Conservation (phyloP, 805 yeast genomes). For the Teunomyces gatunensis region DNA sequence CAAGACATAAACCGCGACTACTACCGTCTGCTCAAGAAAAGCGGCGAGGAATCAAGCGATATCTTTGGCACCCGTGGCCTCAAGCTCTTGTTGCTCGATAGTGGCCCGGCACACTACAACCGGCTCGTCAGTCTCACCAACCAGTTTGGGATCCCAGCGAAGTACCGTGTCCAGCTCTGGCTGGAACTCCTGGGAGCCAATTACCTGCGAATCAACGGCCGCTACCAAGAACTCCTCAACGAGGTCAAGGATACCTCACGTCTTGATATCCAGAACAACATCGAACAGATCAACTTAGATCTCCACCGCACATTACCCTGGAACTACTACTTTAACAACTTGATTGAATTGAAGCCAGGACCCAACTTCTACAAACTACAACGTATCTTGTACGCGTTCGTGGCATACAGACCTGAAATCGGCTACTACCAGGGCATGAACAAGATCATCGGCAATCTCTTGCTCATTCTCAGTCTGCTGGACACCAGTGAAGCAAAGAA, state of each 20-base stretch:
- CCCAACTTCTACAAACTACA: constrained; percentile 50
- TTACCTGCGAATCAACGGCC: constrained; percentile 44
- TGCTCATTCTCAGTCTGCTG: constrained; percentile 22
- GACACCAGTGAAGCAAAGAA: neutral
- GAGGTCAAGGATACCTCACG: constrained; percentile 7
- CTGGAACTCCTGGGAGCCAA: constrained; percentile 52
- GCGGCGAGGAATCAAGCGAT: constrained; percentile 8
- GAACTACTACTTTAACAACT: constrained; percentile 46
- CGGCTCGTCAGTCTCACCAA: constrained; percentile 29
- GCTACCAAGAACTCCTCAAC: constrained; percentile 35
- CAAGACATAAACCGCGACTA: constrained; percentile 26
- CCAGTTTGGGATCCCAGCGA: constrained; percentile 46
- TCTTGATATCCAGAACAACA: constrained; percentile 19
- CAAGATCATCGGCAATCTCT: constrained; percentile 51
- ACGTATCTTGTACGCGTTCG: constrained; percentile 49
- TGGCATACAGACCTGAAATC: constrained; percentile 43
- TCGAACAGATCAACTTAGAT: constrained; percentile 52
- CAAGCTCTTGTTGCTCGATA: constrained; percentile 21
- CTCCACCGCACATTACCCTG: constrained; percentile 54
- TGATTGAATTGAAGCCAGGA: constrained; percentile 43
- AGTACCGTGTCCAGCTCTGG: constrained; percentile 50
- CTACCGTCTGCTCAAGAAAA: constrained; percentile 12
- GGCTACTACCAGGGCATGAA: constrained; percentile 67
- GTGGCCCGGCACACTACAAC: constrained; percentile 7
- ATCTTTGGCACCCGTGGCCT: constrained; percentile 42